Conservation (phyloP, 2,329 filamentous ascomycete species). For the Ceratocystis ficicola region DNA sequence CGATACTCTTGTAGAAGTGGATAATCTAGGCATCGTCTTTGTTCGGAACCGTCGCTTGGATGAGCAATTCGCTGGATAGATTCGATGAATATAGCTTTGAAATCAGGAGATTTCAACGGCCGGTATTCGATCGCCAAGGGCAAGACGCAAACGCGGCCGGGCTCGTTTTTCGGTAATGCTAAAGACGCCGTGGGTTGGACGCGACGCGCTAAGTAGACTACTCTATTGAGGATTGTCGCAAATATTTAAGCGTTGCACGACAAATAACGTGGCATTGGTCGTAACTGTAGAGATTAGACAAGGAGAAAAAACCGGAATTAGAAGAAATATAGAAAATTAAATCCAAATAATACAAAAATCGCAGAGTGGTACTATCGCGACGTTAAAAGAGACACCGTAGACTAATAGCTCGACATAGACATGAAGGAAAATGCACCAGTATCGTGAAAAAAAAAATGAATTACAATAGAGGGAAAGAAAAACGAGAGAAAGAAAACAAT, state of each 20-base stretch:
- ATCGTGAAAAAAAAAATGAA: neutral
- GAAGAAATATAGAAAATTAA: neutral
- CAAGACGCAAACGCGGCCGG: neutral
- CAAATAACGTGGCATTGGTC: neutral
- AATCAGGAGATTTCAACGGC: neutral
- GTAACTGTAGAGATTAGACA: neutral
- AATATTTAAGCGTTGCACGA: neutral
- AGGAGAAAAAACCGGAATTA: neutral
- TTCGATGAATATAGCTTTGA: neutral
- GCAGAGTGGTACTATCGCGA: neutral
- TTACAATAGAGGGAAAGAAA: neutral
- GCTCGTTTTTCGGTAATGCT: neutral
- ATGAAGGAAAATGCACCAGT: neutral
- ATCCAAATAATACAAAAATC: neutral
- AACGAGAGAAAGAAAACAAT: neutral
- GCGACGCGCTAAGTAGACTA: neutral
- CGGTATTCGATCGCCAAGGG: neutral
- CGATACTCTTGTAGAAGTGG: slow-evolving; percentile 8
- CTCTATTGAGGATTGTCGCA: neutral
- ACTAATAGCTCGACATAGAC: no score
- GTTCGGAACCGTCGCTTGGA: neutral
- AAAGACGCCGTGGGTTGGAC: neutral
- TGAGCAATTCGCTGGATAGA: neutral
- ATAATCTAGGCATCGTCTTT: slow-evolving; percentile 16
- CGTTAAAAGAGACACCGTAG: neutral